Evolutionary conservation across 257 asterid species (phyloP), one percentile per base, ranked within the genome.

Genomic region (Agastache rugosa): DNA sequence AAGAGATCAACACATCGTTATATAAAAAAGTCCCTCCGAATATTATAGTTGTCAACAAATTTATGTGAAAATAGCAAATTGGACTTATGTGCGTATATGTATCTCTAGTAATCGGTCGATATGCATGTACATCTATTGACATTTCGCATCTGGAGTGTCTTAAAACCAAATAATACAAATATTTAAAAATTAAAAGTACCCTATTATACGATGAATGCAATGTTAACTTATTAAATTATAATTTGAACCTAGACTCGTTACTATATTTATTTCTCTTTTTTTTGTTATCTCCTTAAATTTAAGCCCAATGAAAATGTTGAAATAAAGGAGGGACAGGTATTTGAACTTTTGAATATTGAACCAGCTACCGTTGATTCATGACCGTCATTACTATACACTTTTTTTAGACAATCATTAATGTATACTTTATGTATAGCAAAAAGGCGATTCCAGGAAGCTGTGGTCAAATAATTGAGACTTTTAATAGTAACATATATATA

Each of bases 291-390:
- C 15, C 35, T 11, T 17, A n/a, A 17, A n/a, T 22, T 59, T 27
- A 27, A 58, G 41, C 19, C 64, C 10, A 25, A 15, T 14, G 65
- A 60, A 60, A 29, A 16, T 6, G 6, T 14, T 29, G 42, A 29
- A 29, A 29, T 15, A 60, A 60, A 31, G 22, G 44, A 29, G 42
- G 66, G 66, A 31, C 22, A 29, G 7, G 66, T 31, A 16, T 60
- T 60, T 60, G 44, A 60, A 27, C 35, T 60, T 60, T 60, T 60
- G 42, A 60, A 15, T 29, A 29, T 31, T 29, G 66, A 60, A 29
- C 20, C 44, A 29, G 6, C 44, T 12, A 6, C 6, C 15, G 10
- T 23, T 25, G 35, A 56, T 56, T 56, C n/a, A 29, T 29, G 22
- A 8, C 42, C 22, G 3, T 15, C 63, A 27, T 14, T 59, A n/a